Base-by-base conservation (phyloP, 441 rosid genomes). In the Adansonia madagascariensis region DNA sequence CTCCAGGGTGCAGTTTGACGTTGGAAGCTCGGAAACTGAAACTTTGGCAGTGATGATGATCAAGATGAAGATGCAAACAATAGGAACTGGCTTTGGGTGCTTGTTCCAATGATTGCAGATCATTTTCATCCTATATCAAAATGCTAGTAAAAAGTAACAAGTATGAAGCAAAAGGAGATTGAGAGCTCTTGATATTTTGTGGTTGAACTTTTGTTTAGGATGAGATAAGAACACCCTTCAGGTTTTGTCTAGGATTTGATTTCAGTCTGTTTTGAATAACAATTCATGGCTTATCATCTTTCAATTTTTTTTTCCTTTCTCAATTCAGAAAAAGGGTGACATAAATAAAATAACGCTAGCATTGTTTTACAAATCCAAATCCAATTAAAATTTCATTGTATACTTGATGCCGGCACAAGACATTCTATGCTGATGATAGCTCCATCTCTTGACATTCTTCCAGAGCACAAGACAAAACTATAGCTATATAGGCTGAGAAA, bases 1-100 rank as follows among this genome's bases (percentile, higher is more conserved):
- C 60, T 77, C 71, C 6, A 84, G 83, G 78, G 39, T 76, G 77
- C 88, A 81, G 31, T 11, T 61, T 62, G 17, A 6, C 6, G 15
- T 62, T 10, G 75, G 7, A 74, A 81, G 64, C 73, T 73, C 78
- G 67, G 85, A 79, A 76, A 62, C 81, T 76, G 74, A 49, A 18
- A 79, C 65, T 17, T 67, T 63, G 50, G 49, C 17, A 0, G 41
- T 67, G 18, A 7, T 73, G 12, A 11, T 71, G 59, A 83, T 44
- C 62, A 79, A 14, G 74, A 81, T 22, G 67, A 81, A 62, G 53
- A 81, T 56, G 68, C 27, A 78, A 55, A 80, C 6, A 56, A 49
- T 8, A 71, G 65, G 74, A 67, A 61, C 75, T 11, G 24, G 72
- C 4, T 60, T 69, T 15, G 47, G 46, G 43, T 10, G n/a, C 39